A percentile compares a stretch with the other conserved stretches of the same genome.
Evolutionary conservation across 1,139 yeast species (phyloP).

Genomic region (Candida gigantensis): DNA sequence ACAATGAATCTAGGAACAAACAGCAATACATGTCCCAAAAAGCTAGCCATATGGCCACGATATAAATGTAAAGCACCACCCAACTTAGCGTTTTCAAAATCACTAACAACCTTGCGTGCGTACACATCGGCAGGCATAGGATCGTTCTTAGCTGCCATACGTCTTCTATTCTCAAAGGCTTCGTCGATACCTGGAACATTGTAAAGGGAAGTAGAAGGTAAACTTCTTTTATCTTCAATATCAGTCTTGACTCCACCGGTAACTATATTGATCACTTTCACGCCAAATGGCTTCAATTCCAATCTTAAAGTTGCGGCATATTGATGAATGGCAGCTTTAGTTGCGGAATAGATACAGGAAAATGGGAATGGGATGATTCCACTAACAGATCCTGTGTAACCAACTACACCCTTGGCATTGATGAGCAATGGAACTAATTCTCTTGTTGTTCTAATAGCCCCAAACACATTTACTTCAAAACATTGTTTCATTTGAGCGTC

Average conservation of each 20-base stretch:
- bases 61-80: constrained; percentile 47
- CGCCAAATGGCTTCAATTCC: constrained; percentile 74
- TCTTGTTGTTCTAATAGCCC: constrained; percentile 63
- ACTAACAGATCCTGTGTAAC: constrained; percentile 74
- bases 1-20: constrained; percentile 52
- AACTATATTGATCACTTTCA: constrained; percentile 53
- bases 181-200: constrained; percentile 49
- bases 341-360: constrained; percentile 64
- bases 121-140: constrained; percentile 62
- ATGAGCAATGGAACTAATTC: constrained; percentile 60
- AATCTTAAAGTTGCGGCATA: constrained; percentile 62
- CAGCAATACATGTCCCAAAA: constrained; percentile 34
- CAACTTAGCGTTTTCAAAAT: constrained; percentile 42
- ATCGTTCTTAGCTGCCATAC: constrained; percentile 58
- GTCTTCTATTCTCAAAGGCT: constrained; percentile 53
- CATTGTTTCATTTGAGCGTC: constrained; percentile 57
- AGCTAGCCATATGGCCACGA: constrained; percentile 53
- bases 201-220: constrained; percentile 59
- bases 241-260: constrained; percentile 66
- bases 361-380: constrained; percentile 73
- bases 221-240: constrained; percentile 51
- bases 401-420: constrained; percentile 67
- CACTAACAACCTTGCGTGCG: constrained; percentile 56
- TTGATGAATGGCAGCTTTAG: constrained; percentile 76
- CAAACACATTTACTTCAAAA: constrained; percentile 69